These are phyloP conservation scores for Erysiphe pulchra DNA, from an alignment of 2,329 filamentous ascomycete species.

Conservation along the genomic window DNA sequence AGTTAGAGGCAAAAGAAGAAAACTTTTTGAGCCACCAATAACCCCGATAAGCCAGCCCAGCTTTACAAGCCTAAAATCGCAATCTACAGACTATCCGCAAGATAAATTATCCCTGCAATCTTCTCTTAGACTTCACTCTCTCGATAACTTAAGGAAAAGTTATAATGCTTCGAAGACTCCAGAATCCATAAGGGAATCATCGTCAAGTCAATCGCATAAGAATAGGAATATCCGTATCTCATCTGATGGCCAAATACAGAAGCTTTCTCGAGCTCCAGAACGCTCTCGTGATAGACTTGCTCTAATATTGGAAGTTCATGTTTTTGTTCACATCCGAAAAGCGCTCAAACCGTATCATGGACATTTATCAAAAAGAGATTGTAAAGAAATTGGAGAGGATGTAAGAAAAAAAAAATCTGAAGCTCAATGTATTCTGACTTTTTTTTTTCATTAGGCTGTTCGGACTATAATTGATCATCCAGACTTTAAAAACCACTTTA, in stretches of 20 bases:
- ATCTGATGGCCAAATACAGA: neutral
- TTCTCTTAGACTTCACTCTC: too few relatives aligned
- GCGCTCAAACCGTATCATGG: neutral
- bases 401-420: neutral
- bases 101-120: neutral
- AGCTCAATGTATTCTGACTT: neutral
- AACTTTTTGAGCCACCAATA: neutral
- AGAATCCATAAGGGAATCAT: neutral
- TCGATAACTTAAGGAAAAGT: neutral
- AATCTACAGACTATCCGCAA: neutral
- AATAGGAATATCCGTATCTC: neutral
- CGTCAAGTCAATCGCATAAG: neutral
- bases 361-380: neutral
- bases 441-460: neutral
- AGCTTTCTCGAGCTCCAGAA: neutral
- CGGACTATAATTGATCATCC: neutral
- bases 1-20: neutral
- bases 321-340: neutral
- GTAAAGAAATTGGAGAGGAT: neutral
- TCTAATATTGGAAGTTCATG: neutral
- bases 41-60: neutral
- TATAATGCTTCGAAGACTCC: neutral
- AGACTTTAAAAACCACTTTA: slow-evolving; percentile 1
- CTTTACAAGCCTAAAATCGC: neutral
- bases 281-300: neutral